Conservation (phyloP, 306 rosid genomes). For the Argentina anserina region DNA sequence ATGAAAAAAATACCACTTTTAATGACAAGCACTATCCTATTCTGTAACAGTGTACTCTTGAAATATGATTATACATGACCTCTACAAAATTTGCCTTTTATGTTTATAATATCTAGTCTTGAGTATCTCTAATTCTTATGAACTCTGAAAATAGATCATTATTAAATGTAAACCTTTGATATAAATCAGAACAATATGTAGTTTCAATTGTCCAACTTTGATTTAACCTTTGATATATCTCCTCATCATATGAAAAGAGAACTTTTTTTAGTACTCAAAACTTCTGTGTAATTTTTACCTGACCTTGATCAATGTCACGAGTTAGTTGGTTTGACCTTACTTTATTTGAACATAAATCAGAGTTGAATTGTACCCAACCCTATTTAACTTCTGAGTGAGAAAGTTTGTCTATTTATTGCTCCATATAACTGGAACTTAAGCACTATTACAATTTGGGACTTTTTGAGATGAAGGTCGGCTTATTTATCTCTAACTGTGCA, state of each 20-base stretch:
- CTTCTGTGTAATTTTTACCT: neutral
- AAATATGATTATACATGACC: neutral
- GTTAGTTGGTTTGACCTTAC: neutral
- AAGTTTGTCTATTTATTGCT: neutral
- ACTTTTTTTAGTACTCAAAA: no score
- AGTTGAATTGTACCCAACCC: neutral
- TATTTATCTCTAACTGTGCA: conserved; percentile 27
- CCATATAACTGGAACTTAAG: neutral
- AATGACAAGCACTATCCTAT: neutral
- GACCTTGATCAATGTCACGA: neutral
- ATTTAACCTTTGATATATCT: neutral
- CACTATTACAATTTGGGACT: neutral
- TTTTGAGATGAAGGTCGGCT: neutral
- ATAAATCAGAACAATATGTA: no score
- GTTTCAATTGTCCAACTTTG: neutral
- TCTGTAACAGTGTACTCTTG: neutral
- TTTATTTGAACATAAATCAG: neutral
- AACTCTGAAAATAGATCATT: neutral
- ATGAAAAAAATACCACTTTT: neutral
- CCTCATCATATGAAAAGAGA: neutral
- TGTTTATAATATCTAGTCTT: neutral
- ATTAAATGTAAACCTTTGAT: neutral
- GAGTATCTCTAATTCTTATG: neutral
- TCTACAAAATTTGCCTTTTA: neutral
- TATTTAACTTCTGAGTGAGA: neutral